phyloP scores from a whole-genome alignment of 1,284 basidiomycete species.

The Ustilago loliicola region DNA sequence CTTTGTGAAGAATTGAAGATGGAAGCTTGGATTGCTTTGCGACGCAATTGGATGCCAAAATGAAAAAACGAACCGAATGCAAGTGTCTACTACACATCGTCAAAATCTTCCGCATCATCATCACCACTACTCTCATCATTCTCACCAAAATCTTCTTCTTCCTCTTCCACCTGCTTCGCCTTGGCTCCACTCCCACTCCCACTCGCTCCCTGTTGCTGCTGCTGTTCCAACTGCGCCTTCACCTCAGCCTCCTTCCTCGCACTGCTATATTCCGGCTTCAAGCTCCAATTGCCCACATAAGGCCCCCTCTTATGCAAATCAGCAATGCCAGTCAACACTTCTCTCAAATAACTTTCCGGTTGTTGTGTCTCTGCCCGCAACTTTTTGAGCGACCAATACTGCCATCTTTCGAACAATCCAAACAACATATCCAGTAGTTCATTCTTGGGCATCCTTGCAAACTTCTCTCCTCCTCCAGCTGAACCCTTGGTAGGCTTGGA shows the following conservation, averaged over 20 bases:
- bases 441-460: slow-evolving; percentile 88
- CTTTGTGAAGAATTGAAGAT: too few relatives aligned
- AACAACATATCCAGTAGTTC: slow-evolving; percentile 90
- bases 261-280: slow-evolving; percentile 63
- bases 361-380: slow-evolving; percentile 87
- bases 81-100: slow-evolving; percentile 27
- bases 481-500: slow-evolving; percentile 54
- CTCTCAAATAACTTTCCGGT: slow-evolving; percentile 90
- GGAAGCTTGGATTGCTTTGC: too few relatives aligned
- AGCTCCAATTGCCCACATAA: slow-evolving; percentile 73
- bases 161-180: slow-evolving; percentile 9
- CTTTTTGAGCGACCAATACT: slow-evolving; percentile 85
- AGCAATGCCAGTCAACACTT: slow-evolving; percentile 85
- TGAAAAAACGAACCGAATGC: too few relatives aligned
- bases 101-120: slow-evolving; percentile 45
- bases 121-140: slow-evolving; percentile 42
- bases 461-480: slow-evolving; percentile 75
- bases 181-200: neutral
- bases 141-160: slow-evolving; percentile 45
- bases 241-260: slow-evolving; percentile 31
- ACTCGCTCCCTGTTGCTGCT: slow-evolving; percentile 13
- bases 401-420: slow-evolving; percentile 80
- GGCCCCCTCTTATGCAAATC: slow-evolving; percentile 82
- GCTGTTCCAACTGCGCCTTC: slow-evolving; percentile 9
- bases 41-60: too few relatives aligned